These are phyloP conservation scores for Zancudomyces culisetae DNA, from an alignment of 371 early-diverging fungal genomes.

Conservation along the genomic window DNA sequence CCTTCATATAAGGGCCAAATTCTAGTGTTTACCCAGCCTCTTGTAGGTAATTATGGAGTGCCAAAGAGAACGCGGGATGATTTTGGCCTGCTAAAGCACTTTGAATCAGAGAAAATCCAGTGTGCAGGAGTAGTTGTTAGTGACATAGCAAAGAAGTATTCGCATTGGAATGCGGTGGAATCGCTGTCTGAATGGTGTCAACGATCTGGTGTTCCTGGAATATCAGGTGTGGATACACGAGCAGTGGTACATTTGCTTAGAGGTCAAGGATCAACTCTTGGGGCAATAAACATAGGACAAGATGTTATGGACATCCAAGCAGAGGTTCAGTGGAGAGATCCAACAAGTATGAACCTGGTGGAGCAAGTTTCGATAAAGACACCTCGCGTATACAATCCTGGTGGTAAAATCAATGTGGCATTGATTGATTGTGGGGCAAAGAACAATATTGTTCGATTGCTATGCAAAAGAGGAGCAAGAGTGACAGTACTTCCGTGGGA, in stretches of 20 bases:
- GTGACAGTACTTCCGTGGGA: conserved; percentile 79
- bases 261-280: conserved; percentile 65
- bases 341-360: conserved; percentile 60
- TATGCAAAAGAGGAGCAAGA: conserved; percentile 52
- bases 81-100: conserved; percentile 60
- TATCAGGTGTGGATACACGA: conserved; percentile 88
- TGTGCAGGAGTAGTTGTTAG: conserved; percentile 69
- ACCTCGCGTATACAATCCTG: conserved; percentile 47
- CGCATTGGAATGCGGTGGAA: conserved; percentile 79
- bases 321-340: conserved; percentile 41
- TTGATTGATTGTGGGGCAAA: conserved; percentile 84
- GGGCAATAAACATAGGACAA: conserved; percentile 38
- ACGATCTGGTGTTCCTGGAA: conserved; percentile 66
- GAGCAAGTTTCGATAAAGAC: conserved; percentile 48
- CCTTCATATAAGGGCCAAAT: conserved; percentile 73
- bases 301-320: conserved; percentile 13
- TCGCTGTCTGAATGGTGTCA: conserved; percentile 76
- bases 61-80: conserved; percentile 55
- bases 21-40: conserved; percentile 59
- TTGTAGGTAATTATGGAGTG: conserved; percentile 83
- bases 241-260: conserved; percentile 73
- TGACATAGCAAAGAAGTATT: conserved; percentile 69
- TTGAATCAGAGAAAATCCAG: conserved; percentile 72
- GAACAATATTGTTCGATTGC: conserved; percentile 74
- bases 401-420: conserved; percentile 51